These are phyloP conservation scores for Urtica urens DNA, from an alignment of 306 rosid genomes.

Conservation along the genomic window DNA sequence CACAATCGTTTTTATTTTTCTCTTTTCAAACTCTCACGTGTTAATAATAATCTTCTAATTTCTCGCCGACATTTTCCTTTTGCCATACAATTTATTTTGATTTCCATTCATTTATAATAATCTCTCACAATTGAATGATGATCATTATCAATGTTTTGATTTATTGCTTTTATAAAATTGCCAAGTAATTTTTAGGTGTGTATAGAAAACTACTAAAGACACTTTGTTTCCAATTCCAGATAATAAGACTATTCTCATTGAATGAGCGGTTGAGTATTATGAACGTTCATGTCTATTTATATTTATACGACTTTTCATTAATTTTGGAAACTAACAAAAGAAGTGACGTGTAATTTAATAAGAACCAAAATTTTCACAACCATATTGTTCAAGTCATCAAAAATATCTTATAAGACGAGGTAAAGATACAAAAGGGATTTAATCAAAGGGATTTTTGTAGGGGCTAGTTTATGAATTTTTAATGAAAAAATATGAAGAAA, in stretches of 20 bases:
- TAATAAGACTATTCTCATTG: not conserved
- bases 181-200: not conserved
- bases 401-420: not conserved
- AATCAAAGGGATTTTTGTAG: too few relatives aligned
- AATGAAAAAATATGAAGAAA: too few relatives aligned
- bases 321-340: not conserved
- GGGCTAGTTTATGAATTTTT: too few relatives aligned
- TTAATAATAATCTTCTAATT: conserved; percentile 6
- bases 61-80: conserved; percentile 36
- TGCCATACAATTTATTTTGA: not conserved
- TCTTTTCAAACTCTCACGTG: conserved; percentile 24
- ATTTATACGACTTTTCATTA: not conserved
- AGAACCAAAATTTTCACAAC: conserved; percentile 1
- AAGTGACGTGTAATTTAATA: not conserved
- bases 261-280: not conserved
- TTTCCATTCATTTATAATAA: not conserved
- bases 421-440: not conserved
- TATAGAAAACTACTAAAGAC: not conserved
- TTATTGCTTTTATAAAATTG: not conserved
- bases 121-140: not conserved
- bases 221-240: not conserved
- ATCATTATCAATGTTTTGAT: not conserved
- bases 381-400: not conserved
- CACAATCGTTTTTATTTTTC: conserved; percentile 37
- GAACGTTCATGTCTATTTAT: not conserved